Conservation (phyloP, 2,329 filamentous ascomycete species). For the Allantophomopsis lycopodina region DNA sequence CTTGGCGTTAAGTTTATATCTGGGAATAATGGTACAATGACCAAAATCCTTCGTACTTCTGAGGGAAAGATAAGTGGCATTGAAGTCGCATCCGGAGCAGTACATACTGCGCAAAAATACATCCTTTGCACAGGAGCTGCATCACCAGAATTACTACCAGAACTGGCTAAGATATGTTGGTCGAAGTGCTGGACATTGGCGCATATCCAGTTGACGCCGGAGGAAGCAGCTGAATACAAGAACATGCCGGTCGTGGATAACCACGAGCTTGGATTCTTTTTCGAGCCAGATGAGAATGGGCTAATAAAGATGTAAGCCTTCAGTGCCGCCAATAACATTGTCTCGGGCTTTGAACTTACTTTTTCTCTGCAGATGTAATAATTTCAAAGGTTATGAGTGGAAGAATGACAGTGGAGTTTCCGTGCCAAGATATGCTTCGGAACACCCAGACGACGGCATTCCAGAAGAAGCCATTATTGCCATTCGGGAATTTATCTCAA, state of each 20-base stretch:
- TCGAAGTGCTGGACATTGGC: not conserved
- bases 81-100: not conserved
- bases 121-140: not conserved
- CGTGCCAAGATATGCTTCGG: constrained; percentile 12
- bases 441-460: constrained; percentile 15
- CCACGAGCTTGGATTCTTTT: constrained; percentile 25
- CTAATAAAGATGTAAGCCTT: constrained; percentile 25
- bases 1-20: not conserved
- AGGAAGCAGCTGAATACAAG: not conserved
- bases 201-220: not conserved
- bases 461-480: constrained; percentile 30
- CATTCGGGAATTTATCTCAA: constrained; percentile 30
- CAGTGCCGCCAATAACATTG: too few species aligned
- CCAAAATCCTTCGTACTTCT: not conserved
- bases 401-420: constrained; percentile 3
- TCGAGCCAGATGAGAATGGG: constrained; percentile 30
- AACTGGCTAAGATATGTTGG: not conserved
- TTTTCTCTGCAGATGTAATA: too few species aligned
- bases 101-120: not conserved
- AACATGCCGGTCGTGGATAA: not conserved
- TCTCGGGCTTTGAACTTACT: too few species aligned
- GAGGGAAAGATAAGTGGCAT: not conserved
- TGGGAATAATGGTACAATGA: not conserved
- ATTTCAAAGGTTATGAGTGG: too few species aligned
- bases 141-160: not conserved